Evolutionary conservation across 257 asterid species (phyloP).

Genomic region (Fraxinus cuspidata): DNA sequence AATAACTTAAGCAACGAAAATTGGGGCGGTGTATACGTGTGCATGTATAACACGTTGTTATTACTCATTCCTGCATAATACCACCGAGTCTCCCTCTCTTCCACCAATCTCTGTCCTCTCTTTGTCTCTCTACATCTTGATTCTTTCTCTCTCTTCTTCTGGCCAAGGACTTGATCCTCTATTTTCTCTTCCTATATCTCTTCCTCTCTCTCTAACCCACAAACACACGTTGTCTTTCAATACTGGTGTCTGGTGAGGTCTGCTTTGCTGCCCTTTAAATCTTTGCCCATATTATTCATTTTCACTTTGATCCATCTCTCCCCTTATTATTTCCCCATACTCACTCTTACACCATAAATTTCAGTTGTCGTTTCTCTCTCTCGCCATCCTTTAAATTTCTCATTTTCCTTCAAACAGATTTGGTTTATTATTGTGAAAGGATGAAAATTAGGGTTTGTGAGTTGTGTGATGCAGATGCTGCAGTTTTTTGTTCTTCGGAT

Average conservation of each 20-base stretch:
- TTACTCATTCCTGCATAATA: too few relatives aligned
- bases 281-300: background rate
- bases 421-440: background rate
- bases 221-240: background rate
- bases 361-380: background rate
- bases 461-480: slow-evolving; percentile 48
- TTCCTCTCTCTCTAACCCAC: background rate
- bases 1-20: too few relatives aligned
- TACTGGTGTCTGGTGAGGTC: background rate
- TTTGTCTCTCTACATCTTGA: background rate
- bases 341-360: background rate
- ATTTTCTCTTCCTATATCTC: background rate
- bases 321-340: too few relatives aligned
- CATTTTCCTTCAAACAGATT: background rate
- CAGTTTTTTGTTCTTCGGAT: slow-evolving; percentile 58
- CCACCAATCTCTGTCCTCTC: background rate
- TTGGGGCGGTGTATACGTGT: too few relatives aligned
- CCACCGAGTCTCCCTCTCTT: background rate
- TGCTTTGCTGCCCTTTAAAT: background rate
- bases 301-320: too few relatives aligned
- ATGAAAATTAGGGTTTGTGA: slow-evolving; percentile 44
- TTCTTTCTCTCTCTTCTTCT: background rate
- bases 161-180: background rate
- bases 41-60: too few relatives aligned
- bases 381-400: background rate